phyloP scores from a whole-genome alignment of 768 basidiomycete genomes.

The Lepiota venenata region DNA sequence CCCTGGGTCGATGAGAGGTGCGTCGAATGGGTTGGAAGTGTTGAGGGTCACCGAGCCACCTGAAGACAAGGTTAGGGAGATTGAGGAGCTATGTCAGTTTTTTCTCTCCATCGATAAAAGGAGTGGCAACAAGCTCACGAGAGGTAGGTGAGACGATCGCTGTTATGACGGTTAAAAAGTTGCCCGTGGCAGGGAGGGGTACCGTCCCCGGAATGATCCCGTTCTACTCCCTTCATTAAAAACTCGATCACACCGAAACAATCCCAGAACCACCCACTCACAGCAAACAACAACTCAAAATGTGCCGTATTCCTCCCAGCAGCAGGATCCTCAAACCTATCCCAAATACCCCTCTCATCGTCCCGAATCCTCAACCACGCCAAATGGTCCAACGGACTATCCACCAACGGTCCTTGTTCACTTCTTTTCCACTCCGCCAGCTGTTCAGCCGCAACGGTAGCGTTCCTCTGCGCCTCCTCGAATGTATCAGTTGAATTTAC shows the following conservation, averaged over 20 bases:
- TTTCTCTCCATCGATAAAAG: background rate
- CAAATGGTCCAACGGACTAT: slow-evolving; percentile 18
- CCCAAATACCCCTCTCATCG: slow-evolving; percentile 14
- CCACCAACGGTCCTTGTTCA: slow-evolving; percentile 20
- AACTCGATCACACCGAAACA: background rate
- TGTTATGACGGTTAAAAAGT: slow-evolving; percentile 17
- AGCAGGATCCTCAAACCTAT: slow-evolving; percentile 21
- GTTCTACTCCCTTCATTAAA: background rate
- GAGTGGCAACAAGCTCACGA: slow-evolving; percentile 29
- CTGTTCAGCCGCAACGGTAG: background rate
- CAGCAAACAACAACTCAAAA: slow-evolving; percentile 25
- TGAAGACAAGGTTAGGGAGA: slow-evolving; percentile 8
- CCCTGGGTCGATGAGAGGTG: slow-evolving; percentile 11
- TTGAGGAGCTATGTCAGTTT: background rate
- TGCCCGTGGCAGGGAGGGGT: slow-evolving; percentile 16
- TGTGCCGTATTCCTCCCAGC: slow-evolving; percentile 27
- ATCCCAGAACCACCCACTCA: slow-evolving; percentile 14
- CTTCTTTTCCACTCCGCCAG: slow-evolving; percentile 6
- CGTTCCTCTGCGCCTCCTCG: background rate
- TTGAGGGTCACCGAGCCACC: slow-evolving; percentile 23
- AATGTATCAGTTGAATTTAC: slow-evolving; percentile 1
- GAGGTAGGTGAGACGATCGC: slow-evolving; percentile 24
- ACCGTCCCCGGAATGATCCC: slow-evolving; percentile 4
- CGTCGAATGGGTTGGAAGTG: no score
- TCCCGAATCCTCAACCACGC: slow-evolving; percentile 26